Base-by-base conservation (phyloP, 257 asterid species). In the Primulina huaijiensis region DNA sequence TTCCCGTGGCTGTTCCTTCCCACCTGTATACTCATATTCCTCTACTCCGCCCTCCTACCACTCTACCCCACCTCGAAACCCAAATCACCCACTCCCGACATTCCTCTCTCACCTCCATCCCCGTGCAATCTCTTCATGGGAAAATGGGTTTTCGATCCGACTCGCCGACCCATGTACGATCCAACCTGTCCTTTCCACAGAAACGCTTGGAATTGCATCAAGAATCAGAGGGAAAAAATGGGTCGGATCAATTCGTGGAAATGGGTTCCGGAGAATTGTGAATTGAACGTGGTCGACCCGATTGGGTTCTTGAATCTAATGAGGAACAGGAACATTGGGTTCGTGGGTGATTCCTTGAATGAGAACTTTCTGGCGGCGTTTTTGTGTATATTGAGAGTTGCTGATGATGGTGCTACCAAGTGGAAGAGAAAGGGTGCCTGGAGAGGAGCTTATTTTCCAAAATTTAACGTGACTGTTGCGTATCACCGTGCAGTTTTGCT, bases 351-450 rank as follows among this genome's bases (percentile, higher is more conserved):
- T 68, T 91, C 99, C 16, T 71, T 94, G 85, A 94, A 89, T 70
- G 97, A 91, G 86, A 94, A 94, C 43, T 89, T 91, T 56, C 60
- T 91, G 87, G 95, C 82, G 31, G 79, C 97, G 21, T 84, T 91
- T 75, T 62, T 89, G 87, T 94, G 99, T 77, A 69, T 79, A n/a
- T 69, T 88, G 72, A 83, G 93, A 72, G 75, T 62, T 73, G 97
- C 82, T 65, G 99, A 94, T 78, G 73, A 9, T 16, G 84, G 92
- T 57, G 97, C 96, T 23, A 89, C 81, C 86, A 94, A 85, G 80
- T 94, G 99, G 99, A 94, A 94, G 96, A 86, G 88, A 58, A 94
- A 82, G 72, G 95, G 97, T 12, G 96, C 99, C 60, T 94, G 99
- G 99, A 89, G 88, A 77, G 97, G 97, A 46, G 97, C 90, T 68